A percentile compares a stretch with the other conserved stretches of the same genome.
Evolutionary conservation across 768 basidiomycete genomes (phyloP).

Genomic region (Panaeolus papilionaceus): DNA sequence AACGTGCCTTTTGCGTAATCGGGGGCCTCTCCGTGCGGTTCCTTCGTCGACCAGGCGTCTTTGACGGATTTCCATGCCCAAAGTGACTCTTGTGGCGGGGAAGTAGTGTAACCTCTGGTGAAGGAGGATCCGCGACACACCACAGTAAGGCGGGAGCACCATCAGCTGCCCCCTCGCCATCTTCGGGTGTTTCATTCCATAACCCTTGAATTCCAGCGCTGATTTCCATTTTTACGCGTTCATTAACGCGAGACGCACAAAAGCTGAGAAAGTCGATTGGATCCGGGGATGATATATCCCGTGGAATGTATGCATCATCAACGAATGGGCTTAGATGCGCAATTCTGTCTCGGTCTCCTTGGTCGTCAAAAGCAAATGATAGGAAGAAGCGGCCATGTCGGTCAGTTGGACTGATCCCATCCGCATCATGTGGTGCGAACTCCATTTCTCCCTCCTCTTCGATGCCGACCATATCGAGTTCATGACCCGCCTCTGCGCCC

Average conservation of each 20-base stretch:
- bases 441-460: constrained; percentile 32
- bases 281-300: constrained; percentile 30
- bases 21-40: not conserved
- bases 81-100: not conserved
- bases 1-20: not conserved
- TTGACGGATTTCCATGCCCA: not conserved
- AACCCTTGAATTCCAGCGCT: constrained; percentile 22
- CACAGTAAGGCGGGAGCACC: constrained; percentile 25
- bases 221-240: constrained; percentile 25
- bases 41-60: not conserved
- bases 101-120: constrained; percentile 32
- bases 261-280: constrained; percentile 33
- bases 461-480: constrained; percentile 29
- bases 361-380: not conserved
- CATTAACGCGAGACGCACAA: not conserved
- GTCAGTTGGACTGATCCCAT: not conserved
- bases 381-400: not conserved
- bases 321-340: constrained; percentile 14
- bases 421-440: not conserved
- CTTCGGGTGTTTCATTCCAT: constrained; percentile 19
- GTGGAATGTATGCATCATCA: constrained; percentile 30
- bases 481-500: not conserved
- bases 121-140: constrained; percentile 45
- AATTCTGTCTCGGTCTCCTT: not conserved
- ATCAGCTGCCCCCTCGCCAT: constrained; percentile 22